phyloP scores from a whole-genome alignment of 2,329 filamentous ascomycete genomes.

The Fusarium nodosum region DNA sequence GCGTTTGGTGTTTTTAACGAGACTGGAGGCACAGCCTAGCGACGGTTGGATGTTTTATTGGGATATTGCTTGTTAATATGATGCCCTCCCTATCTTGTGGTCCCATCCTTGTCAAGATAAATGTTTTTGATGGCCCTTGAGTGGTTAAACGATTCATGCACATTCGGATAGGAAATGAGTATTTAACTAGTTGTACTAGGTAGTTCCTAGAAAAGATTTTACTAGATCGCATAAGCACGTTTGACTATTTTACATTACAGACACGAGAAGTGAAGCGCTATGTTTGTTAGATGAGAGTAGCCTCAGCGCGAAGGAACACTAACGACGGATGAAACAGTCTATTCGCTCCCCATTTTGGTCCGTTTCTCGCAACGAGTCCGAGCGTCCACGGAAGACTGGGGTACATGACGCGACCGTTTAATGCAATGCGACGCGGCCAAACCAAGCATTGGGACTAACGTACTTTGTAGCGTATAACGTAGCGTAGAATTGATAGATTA shows the following conservation, averaged over 20 bases:
- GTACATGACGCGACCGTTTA: slow-evolving; percentile 17
- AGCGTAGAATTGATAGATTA: background rate
- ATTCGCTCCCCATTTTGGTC: background rate
- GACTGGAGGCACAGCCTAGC: background rate
- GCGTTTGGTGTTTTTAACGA: background rate
- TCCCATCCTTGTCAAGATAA: background rate
- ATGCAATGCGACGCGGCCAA: background rate
- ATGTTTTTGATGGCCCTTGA: background rate
- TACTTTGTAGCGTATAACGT: background rate
- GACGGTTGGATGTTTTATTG: background rate
- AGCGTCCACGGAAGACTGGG: background rate
- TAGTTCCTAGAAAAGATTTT: background rate
- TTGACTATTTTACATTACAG: background rate
- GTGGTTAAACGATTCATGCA: background rate
- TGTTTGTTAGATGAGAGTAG: background rate
- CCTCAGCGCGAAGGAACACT: background rate
- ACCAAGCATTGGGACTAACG: background rate
- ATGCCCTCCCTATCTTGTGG: background rate
- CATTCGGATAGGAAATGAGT: background rate
- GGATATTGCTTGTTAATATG: background rate
- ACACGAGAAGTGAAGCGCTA: background rate
- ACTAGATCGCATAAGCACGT: background rate
- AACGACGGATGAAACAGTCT: background rate
- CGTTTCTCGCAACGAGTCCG: background rate
- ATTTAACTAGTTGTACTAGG: background rate